phyloP scores from a whole-genome alignment of 768 basidiomycete species.

The Leccinum subtestaceum region DNA sequence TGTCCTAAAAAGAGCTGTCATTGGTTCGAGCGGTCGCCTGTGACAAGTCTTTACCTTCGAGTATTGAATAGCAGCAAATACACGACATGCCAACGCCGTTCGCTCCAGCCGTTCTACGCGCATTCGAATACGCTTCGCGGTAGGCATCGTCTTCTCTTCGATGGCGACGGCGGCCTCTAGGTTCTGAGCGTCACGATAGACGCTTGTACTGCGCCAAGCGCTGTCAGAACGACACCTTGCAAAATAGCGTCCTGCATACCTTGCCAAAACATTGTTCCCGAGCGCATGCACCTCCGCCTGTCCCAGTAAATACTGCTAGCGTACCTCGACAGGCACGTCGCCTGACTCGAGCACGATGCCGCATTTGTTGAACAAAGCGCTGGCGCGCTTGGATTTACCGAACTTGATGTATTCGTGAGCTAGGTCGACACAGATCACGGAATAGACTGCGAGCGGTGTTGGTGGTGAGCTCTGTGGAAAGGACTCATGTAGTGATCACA shows the following conservation, averaged over 20 bases:
- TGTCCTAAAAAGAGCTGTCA: conserved; percentile 45
- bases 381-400: conserved; percentile 70
- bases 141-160: conserved; percentile 48
- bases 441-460: conserved; percentile 45
- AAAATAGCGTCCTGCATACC: conserved; percentile 39
- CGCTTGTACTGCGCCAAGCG: conserved; percentile 36
- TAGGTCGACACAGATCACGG: conserved; percentile 63
- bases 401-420: conserved; percentile 78
- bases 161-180: conserved; percentile 42
- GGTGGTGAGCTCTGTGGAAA: not conserved
- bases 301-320: conserved; percentile 55
- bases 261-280: conserved; percentile 54
- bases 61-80: conserved; percentile 67
- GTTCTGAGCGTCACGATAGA: conserved; percentile 58
- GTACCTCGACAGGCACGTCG: conserved; percentile 49
- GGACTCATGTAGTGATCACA: not conserved
- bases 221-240: not conserved
- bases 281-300: conserved; percentile 65
- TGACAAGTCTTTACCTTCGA: conserved; percentile 45
- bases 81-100: conserved; percentile 70
- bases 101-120: conserved; percentile 62
- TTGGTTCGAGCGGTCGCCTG: not conserved
- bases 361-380: conserved; percentile 58
- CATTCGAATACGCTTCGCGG: conserved; percentile 53
- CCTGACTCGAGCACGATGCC: conserved; percentile 43